Percentiles rank a stretch among this genome's conserved stretches.
These are phyloP conservation scores for Logfia minima DNA, from an alignment of 129 eudicot genomes.

Conservation along the genomic window DNA sequence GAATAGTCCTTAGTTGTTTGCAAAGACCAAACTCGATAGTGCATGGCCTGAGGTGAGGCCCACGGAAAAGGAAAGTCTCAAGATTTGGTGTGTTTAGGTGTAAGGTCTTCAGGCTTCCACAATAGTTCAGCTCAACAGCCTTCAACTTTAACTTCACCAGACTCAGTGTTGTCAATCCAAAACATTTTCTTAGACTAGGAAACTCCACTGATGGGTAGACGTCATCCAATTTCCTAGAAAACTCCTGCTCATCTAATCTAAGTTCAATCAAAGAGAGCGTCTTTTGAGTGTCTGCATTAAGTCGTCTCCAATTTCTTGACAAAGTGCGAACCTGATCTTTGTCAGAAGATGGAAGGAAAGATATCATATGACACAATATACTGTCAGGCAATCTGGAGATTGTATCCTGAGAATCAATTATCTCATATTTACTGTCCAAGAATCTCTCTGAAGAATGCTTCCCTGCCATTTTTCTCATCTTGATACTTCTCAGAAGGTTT, in stretches of 20 bases:
- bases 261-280: neutral
- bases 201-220: conserved; percentile 19
- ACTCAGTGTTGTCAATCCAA: conserved; percentile 15
- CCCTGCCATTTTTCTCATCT: conserved; percentile 7
- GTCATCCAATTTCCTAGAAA: conserved; percentile 9
- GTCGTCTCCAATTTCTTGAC: conserved; percentile 13
- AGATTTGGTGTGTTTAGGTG: conserved; percentile 21
- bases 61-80: conserved; percentile 14
- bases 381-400: conserved; percentile 22
- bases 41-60: conserved; percentile 7
- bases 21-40: conserved; percentile 4
- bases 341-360: neutral
- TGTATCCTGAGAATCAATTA: conserved; percentile 1
- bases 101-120: conserved; percentile 16
- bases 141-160: conserved; percentile 15
- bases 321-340: neutral
- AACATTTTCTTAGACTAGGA: conserved; percentile 1
- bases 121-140: neutral
- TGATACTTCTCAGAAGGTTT: neutral
- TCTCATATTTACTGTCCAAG: neutral
- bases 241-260: conserved; percentile 12
- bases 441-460: neutral
- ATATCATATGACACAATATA: conserved; percentile 10
- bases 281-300: neutral
- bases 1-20: neutral